Evolutionary conservation across 202 grass and related monocot genomes (phyloP).

Genomic region (Carex arenaria): DNA sequence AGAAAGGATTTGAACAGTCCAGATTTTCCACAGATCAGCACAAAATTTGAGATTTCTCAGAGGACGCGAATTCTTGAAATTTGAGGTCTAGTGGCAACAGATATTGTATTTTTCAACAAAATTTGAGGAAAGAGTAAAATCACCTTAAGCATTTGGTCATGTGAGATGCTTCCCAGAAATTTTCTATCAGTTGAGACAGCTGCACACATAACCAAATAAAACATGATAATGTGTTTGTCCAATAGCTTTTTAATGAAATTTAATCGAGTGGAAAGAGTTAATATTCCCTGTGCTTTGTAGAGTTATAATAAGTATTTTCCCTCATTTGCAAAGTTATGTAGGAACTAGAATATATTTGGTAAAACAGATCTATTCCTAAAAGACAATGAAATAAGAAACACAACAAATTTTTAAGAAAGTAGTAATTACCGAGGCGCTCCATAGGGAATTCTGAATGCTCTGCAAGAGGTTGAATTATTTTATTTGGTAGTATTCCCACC

Average conservation of each 20-base stretch:
- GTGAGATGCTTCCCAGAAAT: slow-evolving; percentile 86
- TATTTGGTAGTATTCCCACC: slow-evolving; percentile 81
- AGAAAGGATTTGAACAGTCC: too few species aligned
- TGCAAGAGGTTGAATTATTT: slow-evolving; percentile 83
- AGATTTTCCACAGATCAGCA: too few species aligned
- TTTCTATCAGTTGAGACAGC: slow-evolving; percentile 74
- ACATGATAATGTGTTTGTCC: background rate
- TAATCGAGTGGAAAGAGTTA: background rate
- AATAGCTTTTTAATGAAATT: background rate
- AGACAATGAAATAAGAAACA: slow-evolving; percentile 2
- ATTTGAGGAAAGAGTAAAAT: background rate
- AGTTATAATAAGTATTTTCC: background rate
- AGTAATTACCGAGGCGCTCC: slow-evolving; percentile 62
- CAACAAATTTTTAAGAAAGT: background rate
- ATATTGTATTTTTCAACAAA: background rate
- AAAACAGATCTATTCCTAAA: background rate
- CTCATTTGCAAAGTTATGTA: background rate
- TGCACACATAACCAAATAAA: slow-evolving; percentile 19
- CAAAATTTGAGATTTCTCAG: too few species aligned
- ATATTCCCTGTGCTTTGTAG: background rate
- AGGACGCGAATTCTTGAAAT: background rate
- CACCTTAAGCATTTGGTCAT: slow-evolving; percentile 94
- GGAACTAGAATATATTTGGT: background rate
- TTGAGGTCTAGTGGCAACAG: background rate
- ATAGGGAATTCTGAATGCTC: slow-evolving; percentile 96